Percentiles rank a stretch among this genome's conserved stretches.
These are phyloP conservation scores for Melastoma malabathricum DNA, from an alignment of 345 rosid species.

Conservation along the genomic window DNA sequence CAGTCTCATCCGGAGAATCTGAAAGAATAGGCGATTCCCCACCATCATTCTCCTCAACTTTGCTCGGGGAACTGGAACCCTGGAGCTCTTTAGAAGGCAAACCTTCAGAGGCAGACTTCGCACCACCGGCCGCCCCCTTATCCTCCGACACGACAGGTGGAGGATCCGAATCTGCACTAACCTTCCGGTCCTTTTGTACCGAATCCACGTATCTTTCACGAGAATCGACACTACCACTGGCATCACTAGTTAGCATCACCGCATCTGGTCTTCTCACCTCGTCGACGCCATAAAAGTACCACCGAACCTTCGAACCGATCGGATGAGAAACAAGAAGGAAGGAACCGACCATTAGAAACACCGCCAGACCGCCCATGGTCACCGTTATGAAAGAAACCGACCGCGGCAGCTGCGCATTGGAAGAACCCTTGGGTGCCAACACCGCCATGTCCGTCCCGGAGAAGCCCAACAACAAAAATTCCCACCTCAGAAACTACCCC, in stretches of 20 bases:
- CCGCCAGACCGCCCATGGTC: slow-evolving; percentile 49
- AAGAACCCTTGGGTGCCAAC: slow-evolving; percentile 37
- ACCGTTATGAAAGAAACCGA: slow-evolving; percentile 42
- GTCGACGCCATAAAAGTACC: slow-evolving; percentile 49
- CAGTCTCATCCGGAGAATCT: background rate
- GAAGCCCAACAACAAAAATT: no score
- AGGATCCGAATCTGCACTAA: slow-evolving; percentile 7
- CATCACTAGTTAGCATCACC: slow-evolving; percentile 9
- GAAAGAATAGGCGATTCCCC: background rate
- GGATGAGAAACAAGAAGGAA: slow-evolving; percentile 50
- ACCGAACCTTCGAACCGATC: slow-evolving; percentile 35
- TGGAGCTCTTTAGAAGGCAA: slow-evolving; percentile 1
- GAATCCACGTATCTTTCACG: slow-evolving; percentile 9
- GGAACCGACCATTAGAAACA: slow-evolving; percentile 55
- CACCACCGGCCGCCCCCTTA: slow-evolving; percentile 8
- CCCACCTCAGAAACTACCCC: no score
- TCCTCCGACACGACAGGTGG: slow-evolving; percentile 7
- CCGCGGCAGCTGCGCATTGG: slow-evolving; percentile 35
- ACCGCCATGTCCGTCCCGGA: slow-evolving; percentile 25
- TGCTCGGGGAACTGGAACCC: slow-evolving; percentile 1
- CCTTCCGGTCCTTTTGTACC: slow-evolving; percentile 8
- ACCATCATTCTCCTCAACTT: slow-evolving; percentile 7
- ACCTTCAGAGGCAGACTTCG: slow-evolving; percentile 3
- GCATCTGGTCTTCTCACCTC: slow-evolving; percentile 17
- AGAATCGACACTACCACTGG: slow-evolving; percentile 5